Percentiles rank a stretch among this genome's conserved stretches.
These are phyloP conservation scores for Margaritispora aquatica DNA, from an alignment of 495 filamentous ascomycete species.

Conservation along the genomic window DNA sequence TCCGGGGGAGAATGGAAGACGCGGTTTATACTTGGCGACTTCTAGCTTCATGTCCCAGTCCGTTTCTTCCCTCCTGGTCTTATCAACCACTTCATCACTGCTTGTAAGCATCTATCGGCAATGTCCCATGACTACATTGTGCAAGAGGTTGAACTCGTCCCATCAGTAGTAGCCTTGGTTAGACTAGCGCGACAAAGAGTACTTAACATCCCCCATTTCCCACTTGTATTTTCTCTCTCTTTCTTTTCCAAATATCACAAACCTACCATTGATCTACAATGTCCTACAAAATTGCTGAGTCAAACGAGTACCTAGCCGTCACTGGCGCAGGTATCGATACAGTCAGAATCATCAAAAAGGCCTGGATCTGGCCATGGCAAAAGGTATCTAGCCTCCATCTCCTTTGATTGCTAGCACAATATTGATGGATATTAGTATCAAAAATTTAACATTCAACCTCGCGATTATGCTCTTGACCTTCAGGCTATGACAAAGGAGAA, in stretches of 20 bases:
- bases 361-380: constrained; percentile 63
- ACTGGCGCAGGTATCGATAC: constrained; percentile 67
- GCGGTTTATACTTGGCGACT: too few species aligned
- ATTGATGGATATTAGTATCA: constrained; percentile 17
- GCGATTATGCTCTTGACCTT: constrained; percentile 68
- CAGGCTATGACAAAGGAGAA: constrained; percentile 85
- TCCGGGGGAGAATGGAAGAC: too few species aligned
- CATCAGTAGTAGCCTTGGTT: too few species aligned
- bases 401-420: neutral
- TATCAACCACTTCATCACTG: too few species aligned
- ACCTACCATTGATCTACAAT: neutral
- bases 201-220: neutral
- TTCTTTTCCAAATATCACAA: neutral
- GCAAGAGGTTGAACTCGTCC: too few species aligned
- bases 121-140: too few species aligned
- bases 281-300: constrained; percentile 17
- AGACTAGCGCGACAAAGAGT: too few species aligned
- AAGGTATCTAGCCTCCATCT: constrained; percentile 26
- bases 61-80: too few species aligned
- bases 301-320: constrained; percentile 64
- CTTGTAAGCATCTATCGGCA: too few species aligned
- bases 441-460: constrained; percentile 61
- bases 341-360: constrained; percentile 68
- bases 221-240: neutral
- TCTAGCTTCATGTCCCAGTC: too few species aligned